These are phyloP conservation scores for Crithidia sp. DNA, from an alignment of 208 protist species.

Conservation along the genomic window DNA sequence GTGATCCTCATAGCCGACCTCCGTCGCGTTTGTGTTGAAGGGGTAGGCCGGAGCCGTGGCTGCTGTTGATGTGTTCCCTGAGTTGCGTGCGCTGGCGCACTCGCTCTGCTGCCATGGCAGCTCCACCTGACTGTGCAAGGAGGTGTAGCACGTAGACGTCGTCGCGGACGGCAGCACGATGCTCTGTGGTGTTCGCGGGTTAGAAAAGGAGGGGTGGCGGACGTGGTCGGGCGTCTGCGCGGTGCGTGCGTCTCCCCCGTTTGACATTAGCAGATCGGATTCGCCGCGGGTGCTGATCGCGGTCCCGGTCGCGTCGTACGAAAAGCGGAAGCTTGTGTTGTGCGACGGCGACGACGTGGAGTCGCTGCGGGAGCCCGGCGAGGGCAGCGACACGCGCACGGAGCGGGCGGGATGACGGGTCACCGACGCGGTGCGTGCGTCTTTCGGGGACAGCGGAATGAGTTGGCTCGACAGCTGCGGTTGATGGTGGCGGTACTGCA, in stretches of 20 bases:
- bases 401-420: not conserved
- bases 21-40: not conserved
- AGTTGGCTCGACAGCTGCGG: not conserved
- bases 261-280: not conserved
- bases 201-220: not conserved
- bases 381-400: not conserved
- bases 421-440: not conserved
- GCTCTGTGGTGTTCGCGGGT: not conserved
- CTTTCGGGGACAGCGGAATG: not conserved
- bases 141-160: not conserved
- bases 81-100: not conserved
- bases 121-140: not conserved
- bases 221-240: too few relatives aligned
- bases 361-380: not conserved
- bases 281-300: not conserved
- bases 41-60: not conserved
- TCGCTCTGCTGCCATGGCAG: conserved; percentile 4
- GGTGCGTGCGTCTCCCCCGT: too few relatives aligned
- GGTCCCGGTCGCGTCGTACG: not conserved
- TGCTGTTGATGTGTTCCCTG: too few relatives aligned
- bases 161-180: not conserved
- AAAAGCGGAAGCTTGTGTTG: not conserved
- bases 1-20: not conserved
- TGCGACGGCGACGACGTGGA: not conserved
- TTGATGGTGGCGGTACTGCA: conserved; percentile 1